Evolutionary conservation across 805 yeast species (phyloP), one percentile per base, ranked within the genome.

Genomic region (Cyberlindnera xishuangbannaensis): DNA sequence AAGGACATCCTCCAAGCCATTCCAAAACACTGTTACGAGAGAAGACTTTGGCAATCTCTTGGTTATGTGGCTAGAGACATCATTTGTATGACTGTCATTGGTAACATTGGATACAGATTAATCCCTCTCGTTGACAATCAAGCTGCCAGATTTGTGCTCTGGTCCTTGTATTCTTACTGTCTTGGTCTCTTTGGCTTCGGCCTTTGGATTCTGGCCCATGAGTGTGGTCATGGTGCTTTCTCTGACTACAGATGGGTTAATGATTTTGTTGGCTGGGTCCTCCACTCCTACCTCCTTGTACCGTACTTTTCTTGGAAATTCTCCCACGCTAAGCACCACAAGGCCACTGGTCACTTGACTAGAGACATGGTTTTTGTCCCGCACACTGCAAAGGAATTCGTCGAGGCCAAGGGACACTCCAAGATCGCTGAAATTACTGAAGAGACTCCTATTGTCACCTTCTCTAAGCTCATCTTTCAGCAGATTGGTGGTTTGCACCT

Each of bases 141-240:
- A 22, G 43, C 55, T 10, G 50, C 67, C 6, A 69, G 92, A 43
- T 69, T 70, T 37, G 54, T 62, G 7, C 70, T 73, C 30, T 83
- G 92, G 90, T 44, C 66, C 25, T 58, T 54, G 13, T 78, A 81
- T 52, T 58, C 75, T 14, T 51, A 68, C 34, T 52, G 62, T 28
- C 73, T 74, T 48, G 86, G 90, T 18, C 62, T 83, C 35, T 73
- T 81, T 40, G 78, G 78, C 38, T 78, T 87, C 19, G 95, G 95
- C 29, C 34, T 79, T 30, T 84, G 95, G 95, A 81, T 84, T 31
- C 54, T 84, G 62, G 92, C 94, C 33, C 95, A 84, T 60, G 95
- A 84, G 61, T 84, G 95, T 67, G 95, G 95, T 40, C 95, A 84
- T 58, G 81, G 76, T 48, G 95, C 95, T 15, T 85, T 85, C 59